A percentile compares a stretch with the other conserved stretches of the same genome.
Conservation (phyloP, 73 alveolate species). For the Effrenium voratum region DNA sequence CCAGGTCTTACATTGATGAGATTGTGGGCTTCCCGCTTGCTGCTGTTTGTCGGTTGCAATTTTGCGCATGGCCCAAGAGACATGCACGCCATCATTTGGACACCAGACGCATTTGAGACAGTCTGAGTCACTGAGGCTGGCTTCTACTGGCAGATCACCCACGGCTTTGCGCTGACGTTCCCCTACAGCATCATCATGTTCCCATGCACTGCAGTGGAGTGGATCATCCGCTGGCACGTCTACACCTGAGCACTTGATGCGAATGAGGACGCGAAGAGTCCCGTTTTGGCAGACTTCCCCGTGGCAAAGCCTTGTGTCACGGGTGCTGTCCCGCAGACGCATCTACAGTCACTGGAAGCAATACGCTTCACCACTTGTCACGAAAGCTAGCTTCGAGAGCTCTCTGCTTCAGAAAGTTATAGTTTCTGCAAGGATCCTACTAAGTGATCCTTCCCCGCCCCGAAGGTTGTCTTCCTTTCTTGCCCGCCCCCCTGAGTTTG, state of each 20-base stretch:
- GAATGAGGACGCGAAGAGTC: too few relatives aligned
- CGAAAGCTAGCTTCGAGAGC: too few relatives aligned
- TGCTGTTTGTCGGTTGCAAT: not conserved
- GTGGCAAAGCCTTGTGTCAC: too few relatives aligned
- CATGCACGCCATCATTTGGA: not conserved
- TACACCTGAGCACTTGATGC: slow-evolving; percentile 71
- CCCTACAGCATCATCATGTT: slow-evolving; percentile 83
- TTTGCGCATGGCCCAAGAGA: not conserved
- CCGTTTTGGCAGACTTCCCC: too few relatives aligned
- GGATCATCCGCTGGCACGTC: slow-evolving; percentile 93
- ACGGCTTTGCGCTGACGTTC: slow-evolving; percentile 69
- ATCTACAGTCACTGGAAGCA: too few relatives aligned
- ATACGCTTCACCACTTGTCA: too few relatives aligned
- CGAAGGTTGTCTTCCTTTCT: too few relatives aligned
- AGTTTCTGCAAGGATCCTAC: too few relatives aligned
- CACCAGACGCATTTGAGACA: not conserved
- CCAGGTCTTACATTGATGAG: slow-evolving; percentile 79
- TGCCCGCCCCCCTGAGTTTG: too few relatives aligned
- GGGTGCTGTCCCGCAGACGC: too few relatives aligned
- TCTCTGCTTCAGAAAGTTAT: too few relatives aligned
- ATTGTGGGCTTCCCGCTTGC: slow-evolving; percentile 80
- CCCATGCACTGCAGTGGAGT: slow-evolving; percentile 83
- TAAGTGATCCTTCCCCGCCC: too few relatives aligned
- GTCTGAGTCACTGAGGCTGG: not conserved
- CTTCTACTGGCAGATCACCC: slow-evolving; percentile 59